Percentiles rank a stretch among this genome's conserved stretches.
Conservation (phyloP, 2,329 filamentous ascomycete genomes). For the Colletotrichum australisinense region DNA sequence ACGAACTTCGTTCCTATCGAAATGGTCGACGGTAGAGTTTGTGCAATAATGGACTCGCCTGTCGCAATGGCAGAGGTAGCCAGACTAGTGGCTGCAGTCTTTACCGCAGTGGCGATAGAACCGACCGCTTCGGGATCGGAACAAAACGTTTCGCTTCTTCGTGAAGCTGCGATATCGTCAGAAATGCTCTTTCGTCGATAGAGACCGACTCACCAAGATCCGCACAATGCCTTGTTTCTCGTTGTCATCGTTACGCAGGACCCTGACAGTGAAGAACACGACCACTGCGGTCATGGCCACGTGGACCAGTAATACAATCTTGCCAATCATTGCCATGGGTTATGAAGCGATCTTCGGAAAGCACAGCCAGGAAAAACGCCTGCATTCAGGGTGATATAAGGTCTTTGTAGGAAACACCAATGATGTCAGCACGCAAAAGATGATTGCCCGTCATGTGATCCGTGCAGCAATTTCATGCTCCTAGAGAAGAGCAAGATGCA, state of each 20-base stretch:
- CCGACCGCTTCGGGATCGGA: neutral
- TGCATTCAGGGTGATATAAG: neutral
- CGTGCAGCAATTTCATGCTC: neutral
- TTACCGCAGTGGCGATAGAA: neutral
- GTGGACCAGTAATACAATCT: neutral
- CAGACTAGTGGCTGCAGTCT: neutral
- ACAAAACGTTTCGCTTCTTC: neutral
- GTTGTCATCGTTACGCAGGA: neutral
- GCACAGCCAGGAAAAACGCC: neutral
- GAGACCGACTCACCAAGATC: neutral
- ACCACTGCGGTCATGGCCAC: neutral
- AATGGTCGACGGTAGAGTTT: neutral
- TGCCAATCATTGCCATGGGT: neutral
- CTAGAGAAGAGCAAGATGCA: neutral
- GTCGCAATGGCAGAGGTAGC: neutral
- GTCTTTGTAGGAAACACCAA: neutral
- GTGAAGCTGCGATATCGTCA: neutral
- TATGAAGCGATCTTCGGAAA: neutral
- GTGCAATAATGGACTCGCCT: neutral
- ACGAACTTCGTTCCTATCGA: neutral
- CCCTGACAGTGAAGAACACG: neutral
- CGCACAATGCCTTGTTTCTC: neutral
- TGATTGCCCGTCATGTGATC: too few relatives aligned
- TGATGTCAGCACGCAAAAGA: neutral
- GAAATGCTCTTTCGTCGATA: neutral